Conservation (phyloP, 2,329 filamentous ascomycete genomes). For the Fusarium haematococcum region DNA sequence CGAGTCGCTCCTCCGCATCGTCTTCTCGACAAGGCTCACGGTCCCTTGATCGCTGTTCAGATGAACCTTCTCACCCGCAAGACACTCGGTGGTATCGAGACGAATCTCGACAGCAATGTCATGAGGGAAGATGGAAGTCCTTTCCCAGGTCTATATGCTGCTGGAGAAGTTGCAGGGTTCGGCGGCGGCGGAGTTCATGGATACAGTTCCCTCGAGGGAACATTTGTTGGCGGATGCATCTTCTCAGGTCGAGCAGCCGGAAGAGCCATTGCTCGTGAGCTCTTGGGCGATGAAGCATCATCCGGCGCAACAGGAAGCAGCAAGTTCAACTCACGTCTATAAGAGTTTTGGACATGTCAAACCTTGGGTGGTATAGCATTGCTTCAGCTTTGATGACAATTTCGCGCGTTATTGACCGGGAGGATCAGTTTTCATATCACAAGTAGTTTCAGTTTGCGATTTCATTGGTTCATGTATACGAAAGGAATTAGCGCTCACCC, state of each 20-base stretch:
- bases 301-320: not conserved
- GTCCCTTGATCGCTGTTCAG: constrained; percentile 70
- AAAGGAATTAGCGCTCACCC: not conserved
- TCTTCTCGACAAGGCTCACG: constrained; percentile 65
- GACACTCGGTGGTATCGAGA: constrained; percentile 71
- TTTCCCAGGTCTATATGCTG: constrained; percentile 69
- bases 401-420: not conserved
- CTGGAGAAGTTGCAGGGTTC: constrained; percentile 71
- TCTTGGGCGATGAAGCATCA: constrained; percentile 32
- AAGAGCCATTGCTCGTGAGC: constrained; percentile 63
- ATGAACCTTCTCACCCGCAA: constrained; percentile 72
- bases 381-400: not conserved
- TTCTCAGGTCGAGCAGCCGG: constrained; percentile 71
- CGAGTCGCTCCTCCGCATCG: constrained; percentile 66
- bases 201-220: constrained; percentile 71
- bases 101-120: constrained; percentile 67
- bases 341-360: not conserved
- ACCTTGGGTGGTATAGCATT: not conserved
- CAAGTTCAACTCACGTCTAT: constrained; percentile 16
- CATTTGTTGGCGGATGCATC: constrained; percentile 72
- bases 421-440: not conserved
- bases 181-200: constrained; percentile 73
- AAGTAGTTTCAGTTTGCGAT: not conserved
- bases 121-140: constrained; percentile 60
- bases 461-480: not conserved